A percentile compares a stretch with the other conserved stretches of the same genome.
Evolutionary conservation across 2,329 filamentous ascomycete species (phyloP).

Genomic region (Aspergillus pseudoterreus): DNA sequence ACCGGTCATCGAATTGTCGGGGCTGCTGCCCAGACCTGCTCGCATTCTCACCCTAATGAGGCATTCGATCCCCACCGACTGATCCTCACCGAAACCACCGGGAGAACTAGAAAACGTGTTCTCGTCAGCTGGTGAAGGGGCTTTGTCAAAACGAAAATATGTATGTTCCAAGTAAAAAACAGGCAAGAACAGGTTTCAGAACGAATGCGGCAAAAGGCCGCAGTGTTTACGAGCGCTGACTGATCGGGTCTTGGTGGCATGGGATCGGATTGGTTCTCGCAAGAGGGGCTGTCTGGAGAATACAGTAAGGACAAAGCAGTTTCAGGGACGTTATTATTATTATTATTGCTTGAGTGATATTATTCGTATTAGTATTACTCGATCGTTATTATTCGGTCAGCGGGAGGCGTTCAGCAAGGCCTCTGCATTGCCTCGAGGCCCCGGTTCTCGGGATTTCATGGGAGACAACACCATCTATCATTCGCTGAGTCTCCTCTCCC

Average conservation of each 20-base stretch:
- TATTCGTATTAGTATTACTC: background rate
- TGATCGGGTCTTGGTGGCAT: background rate
- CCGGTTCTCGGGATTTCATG: constrained; percentile 2
- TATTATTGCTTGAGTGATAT: background rate
- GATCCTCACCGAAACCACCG: too few relatives aligned
- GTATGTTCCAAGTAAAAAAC: too few relatives aligned
- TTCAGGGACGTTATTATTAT: background rate
- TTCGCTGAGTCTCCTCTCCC: background rate
- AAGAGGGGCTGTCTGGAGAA: background rate
- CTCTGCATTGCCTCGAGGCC: background rate
- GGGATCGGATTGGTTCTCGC: background rate
- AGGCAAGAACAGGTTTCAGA: background rate
- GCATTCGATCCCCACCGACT: background rate
- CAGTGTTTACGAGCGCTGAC: background rate
- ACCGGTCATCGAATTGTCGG: constrained; percentile 15
- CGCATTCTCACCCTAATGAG: background rate
- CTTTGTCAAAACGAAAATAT: too few relatives aligned
- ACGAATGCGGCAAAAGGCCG: background rate
- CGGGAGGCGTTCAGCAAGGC: background rate
- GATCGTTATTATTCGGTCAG: background rate
- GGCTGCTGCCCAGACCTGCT: constrained; percentile 1
- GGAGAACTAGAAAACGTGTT: too few relatives aligned
- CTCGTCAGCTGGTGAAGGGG: too few relatives aligned
- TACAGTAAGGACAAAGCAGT: background rate
- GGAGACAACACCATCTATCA: background rate